Percentiles rank a stretch among this genome's conserved stretches.
Conservation (phyloP, 257 asterid species). For the Fraxinus quadrangulata region DNA sequence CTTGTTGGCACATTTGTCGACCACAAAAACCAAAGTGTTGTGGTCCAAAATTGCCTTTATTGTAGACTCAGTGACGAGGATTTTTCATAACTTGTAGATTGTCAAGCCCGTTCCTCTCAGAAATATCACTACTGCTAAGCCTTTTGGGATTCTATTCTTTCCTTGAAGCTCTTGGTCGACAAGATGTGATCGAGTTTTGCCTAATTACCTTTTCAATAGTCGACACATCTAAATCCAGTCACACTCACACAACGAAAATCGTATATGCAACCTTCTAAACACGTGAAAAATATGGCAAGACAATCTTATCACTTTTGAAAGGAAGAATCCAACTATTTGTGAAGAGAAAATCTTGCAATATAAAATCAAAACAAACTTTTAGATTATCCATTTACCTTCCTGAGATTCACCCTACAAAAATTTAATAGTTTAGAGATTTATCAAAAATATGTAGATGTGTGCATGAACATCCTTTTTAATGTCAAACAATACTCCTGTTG, state of each 20-base stretch:
- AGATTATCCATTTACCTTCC: no score
- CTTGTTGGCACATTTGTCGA: constrained; percentile 67
- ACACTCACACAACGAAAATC: not conserved
- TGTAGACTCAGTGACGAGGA: constrained; percentile 62
- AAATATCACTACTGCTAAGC: constrained; percentile 34
- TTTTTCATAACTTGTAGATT: constrained; percentile 47
- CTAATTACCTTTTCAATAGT: constrained; percentile 10
- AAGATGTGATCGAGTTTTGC: constrained; percentile 14
- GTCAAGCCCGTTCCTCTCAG: constrained; percentile 34
- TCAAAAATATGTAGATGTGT: no score
- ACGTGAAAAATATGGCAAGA: no score
- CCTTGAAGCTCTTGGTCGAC: constrained; percentile 20
- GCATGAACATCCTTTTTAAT: no score
- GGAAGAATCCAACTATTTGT: no score
- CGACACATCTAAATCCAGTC: constrained; percentile 16
- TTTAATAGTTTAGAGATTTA: no score
- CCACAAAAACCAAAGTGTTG: constrained; percentile 69
- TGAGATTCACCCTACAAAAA: no score
- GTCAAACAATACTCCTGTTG: no score
- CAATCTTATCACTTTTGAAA: no score
- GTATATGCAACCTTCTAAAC: no score
- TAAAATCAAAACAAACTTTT: no score
- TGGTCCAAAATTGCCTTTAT: constrained; percentile 42
- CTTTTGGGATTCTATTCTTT: constrained; percentile 44
- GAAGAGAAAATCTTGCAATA: no score